These are phyloP conservation scores for Podospora tetraspora DNA, from an alignment of 495 filamentous ascomycete species.

Conservation along the genomic window DNA sequence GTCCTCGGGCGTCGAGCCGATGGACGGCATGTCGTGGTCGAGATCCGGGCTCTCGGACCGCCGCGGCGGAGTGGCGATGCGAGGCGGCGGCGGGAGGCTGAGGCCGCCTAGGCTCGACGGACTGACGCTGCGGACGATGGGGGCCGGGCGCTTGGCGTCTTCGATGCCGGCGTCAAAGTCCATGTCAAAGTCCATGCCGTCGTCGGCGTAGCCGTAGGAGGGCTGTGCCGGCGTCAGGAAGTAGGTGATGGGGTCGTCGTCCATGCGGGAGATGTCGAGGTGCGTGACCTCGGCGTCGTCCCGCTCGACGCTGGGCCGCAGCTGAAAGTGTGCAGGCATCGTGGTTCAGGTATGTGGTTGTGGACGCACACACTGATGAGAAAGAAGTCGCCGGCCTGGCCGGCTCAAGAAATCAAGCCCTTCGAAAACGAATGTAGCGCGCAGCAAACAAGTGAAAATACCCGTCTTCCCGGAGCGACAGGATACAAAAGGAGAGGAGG, in stretches of 20 bases:
- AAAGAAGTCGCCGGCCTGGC: slow-evolving; percentile 26
- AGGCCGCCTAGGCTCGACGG: slow-evolving; percentile 45
- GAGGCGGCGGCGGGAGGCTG: slow-evolving; percentile 36
- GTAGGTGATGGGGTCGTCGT: slow-evolving; percentile 45
- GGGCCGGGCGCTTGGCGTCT: slow-evolving; percentile 37
- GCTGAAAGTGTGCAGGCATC: slow-evolving; percentile 16
- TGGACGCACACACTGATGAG: background rate
- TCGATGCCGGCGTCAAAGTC: slow-evolving; percentile 50
- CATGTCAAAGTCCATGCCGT: slow-evolving; percentile 43
- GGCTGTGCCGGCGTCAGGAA: slow-evolving; percentile 44
- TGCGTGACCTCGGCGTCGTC: slow-evolving; percentile 38
- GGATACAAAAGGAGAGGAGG: slow-evolving; percentile 9
- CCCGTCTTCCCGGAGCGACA: slow-evolving; percentile 8
- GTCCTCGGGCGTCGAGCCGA: slow-evolving; percentile 25
- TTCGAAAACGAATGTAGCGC: slow-evolving; percentile 19
- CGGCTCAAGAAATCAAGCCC: slow-evolving; percentile 26
- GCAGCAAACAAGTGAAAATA: background rate
- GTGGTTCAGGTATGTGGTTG: background rate
- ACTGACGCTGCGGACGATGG: slow-evolving; percentile 42
- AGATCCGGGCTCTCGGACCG: slow-evolving; percentile 30
- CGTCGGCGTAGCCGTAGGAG: slow-evolving; percentile 31
- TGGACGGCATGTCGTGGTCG: slow-evolving; percentile 20
- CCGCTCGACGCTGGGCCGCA: slow-evolving; percentile 33
- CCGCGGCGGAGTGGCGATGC: slow-evolving; percentile 31
- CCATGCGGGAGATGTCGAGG: slow-evolving; percentile 32